These are phyloP conservation scores for Ichthyophthirius multifiliis DNA, from an alignment of 169 alveolate species.

Conservation along the genomic window DNA sequence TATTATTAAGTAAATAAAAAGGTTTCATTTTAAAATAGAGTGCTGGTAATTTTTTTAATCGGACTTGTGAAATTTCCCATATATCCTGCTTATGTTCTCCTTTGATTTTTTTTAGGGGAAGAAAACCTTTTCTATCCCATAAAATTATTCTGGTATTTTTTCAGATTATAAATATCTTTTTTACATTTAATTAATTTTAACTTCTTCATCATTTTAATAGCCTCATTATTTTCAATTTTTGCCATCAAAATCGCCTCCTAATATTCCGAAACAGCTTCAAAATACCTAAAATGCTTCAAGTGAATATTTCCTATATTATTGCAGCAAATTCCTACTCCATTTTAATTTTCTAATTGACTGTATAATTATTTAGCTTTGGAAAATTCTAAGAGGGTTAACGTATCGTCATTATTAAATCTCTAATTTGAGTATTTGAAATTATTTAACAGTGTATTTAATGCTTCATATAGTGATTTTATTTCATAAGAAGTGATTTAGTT, in stretches of 20 bases:
- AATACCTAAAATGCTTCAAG: conserved; percentile 28
- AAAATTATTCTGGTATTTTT: no score
- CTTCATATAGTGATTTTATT: conserved; percentile 16
- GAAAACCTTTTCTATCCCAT: no score
- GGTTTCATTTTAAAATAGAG: no score
- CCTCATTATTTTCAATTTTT: conserved; percentile 2
- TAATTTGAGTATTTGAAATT: conserved; percentile 25
- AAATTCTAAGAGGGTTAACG: conserved; percentile 5
- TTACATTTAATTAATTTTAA: background rate
- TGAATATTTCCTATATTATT: conserved; percentile 45
- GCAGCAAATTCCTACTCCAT: conserved; percentile 41
- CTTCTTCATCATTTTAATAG: no score
- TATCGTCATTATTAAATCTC: conserved; percentile 9
- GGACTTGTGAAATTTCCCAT: no score
- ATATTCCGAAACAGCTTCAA: conserved; percentile 41
- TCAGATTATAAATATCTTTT: no score
- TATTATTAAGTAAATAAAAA: no score
- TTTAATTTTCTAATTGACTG: conserved; percentile 10
- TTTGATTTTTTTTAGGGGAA: no score
- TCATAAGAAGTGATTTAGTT: conserved; percentile 22
- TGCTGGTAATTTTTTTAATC: no score
- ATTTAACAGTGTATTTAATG: conserved; percentile 9
- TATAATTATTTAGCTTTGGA: conserved; percentile 27
- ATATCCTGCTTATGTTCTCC: no score
- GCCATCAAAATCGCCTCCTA: conserved; percentile 42